phyloP scores from a whole-genome alignment of 495 filamentous ascomycete genomes.

The Aspergillus nidulans region DNA sequence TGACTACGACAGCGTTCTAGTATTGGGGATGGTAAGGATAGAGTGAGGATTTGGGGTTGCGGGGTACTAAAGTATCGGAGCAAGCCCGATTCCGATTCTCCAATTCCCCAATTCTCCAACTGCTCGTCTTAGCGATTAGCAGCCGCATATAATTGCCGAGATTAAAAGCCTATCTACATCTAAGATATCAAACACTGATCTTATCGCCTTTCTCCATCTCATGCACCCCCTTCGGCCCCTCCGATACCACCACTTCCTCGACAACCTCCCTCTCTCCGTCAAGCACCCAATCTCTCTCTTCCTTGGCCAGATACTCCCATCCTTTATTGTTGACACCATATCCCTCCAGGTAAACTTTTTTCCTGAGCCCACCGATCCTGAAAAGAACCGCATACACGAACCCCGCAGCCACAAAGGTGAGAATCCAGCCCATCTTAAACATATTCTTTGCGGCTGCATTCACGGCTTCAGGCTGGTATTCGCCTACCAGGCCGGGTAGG shows the following conservation, averaged over 20 bases:
- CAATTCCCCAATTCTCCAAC: neutral
- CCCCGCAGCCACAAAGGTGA: conserved; percentile 5
- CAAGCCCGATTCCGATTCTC: neutral
- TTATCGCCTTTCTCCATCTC: neutral
- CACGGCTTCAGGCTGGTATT: conserved; percentile 2
- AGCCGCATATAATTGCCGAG: neutral
- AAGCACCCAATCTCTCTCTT: conserved; percentile 7
- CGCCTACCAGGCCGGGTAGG: conserved; percentile 3
- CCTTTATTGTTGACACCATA: neutral
- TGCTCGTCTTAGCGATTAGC: neutral
- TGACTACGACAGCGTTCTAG: neutral
- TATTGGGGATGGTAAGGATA: neutral
- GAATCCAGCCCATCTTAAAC: conserved; percentile 8
- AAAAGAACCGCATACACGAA: neutral
- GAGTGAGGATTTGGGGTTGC: neutral
- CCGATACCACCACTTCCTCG: neutral
- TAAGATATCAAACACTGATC: neutral
- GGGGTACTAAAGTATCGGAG: neutral
- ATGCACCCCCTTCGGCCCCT: neutral
- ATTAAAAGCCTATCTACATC: no score
- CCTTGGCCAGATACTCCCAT: conserved; percentile 10
- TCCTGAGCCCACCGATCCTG: neutral
- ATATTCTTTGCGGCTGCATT: conserved; percentile 9
- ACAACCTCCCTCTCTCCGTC: conserved; percentile 6
- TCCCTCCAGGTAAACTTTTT: neutral